A percentile compares a stretch with the other conserved stretches of the same genome.
Evolutionary conservation across 2,329 filamentous ascomycete genomes (phyloP).

Genomic region (Chaetomiaceae sp.): DNA sequence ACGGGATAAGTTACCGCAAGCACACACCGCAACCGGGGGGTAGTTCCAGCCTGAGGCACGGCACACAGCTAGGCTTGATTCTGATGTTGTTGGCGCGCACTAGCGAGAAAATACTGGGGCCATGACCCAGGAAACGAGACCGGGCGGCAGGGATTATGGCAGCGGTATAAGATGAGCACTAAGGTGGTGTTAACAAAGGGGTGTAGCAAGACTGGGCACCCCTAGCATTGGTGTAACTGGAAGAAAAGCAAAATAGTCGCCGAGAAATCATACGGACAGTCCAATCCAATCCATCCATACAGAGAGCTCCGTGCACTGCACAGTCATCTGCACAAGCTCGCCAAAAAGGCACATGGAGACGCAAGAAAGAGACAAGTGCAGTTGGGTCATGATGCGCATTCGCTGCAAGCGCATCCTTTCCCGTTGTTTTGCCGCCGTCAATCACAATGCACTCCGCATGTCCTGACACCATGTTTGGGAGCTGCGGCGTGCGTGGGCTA

Average conservation of each 20-base stretch:
- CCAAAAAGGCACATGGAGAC: too few species aligned
- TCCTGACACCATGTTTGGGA: not conserved
- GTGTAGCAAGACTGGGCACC: not conserved
- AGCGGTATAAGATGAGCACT: conserved; percentile 18
- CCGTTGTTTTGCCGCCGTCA: too few species aligned
- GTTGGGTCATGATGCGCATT: not conserved
- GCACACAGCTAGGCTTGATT: conserved; percentile 13
- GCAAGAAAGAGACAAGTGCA: not conserved
- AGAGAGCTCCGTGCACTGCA: too few species aligned
- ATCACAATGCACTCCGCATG: too few species aligned
- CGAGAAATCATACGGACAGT: not conserved
- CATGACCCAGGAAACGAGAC: conserved; percentile 1
- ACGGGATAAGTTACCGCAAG: too few species aligned
- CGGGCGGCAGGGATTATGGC: conserved; percentile 18
- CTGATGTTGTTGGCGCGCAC: conserved; percentile 17
- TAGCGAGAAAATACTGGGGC: conserved; percentile 17
- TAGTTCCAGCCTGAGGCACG: conserved; percentile 1
- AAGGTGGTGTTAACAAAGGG: conserved; percentile 3
- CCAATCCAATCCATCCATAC: too few species aligned
- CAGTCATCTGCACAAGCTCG: too few species aligned
- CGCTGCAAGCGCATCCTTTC: not conserved
- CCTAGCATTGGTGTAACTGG: conserved; percentile 10
- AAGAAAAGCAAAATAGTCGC: not conserved
- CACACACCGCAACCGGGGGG: conserved; percentile 3
- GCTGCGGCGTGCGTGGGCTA: not conserved